A percentile compares a stretch with the other conserved stretches of the same genome.
phyloP scores from a whole-genome alignment of 352 stramenopile genomes.

The Porosira glacialis region DNA sequence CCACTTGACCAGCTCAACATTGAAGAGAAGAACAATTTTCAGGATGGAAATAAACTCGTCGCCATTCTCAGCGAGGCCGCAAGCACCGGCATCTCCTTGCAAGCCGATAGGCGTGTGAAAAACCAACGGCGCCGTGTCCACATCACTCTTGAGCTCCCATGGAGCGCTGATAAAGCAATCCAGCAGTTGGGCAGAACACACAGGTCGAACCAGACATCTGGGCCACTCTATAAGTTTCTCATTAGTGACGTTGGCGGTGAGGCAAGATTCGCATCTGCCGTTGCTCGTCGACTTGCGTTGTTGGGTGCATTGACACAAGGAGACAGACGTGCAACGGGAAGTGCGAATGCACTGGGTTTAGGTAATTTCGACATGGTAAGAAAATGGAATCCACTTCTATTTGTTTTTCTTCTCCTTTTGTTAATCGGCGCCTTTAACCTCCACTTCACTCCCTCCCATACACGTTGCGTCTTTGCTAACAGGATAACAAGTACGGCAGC shows the following conservation, averaged over 20 bases:
- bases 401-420: neutral
- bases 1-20: constrained; percentile 75
- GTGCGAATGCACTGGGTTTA: constrained; percentile 31
- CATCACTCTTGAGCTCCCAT: constrained; percentile 83
- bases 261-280: constrained; percentile 76
- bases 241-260: constrained; percentile 81
- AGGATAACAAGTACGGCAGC: neutral
- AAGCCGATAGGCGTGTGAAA: constrained; percentile 53
- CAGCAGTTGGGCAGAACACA: constrained; percentile 79
- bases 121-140: constrained; percentile 78
- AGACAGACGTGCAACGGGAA: constrained; percentile 70
- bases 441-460: too few species aligned
- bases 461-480: constrained; percentile 3
- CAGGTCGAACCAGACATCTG: constrained; percentile 72
- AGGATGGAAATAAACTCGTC: constrained; percentile 80
- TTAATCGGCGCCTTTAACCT: too few species aligned
- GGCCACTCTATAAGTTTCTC: constrained; percentile 77
- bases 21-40: constrained; percentile 75
- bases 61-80: constrained; percentile 85
- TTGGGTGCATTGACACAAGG: constrained; percentile 79
- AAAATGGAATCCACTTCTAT: constrained; percentile 12
- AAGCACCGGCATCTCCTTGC: constrained; percentile 82
- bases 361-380: constrained; percentile 42
- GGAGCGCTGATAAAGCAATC: constrained; percentile 79
- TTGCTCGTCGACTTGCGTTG: constrained; percentile 30